Percentiles rank a stretch among this genome's conserved stretches.
phyloP scores from a whole-genome alignment of 345 rosid species.

The Camelina sativa region DNA sequence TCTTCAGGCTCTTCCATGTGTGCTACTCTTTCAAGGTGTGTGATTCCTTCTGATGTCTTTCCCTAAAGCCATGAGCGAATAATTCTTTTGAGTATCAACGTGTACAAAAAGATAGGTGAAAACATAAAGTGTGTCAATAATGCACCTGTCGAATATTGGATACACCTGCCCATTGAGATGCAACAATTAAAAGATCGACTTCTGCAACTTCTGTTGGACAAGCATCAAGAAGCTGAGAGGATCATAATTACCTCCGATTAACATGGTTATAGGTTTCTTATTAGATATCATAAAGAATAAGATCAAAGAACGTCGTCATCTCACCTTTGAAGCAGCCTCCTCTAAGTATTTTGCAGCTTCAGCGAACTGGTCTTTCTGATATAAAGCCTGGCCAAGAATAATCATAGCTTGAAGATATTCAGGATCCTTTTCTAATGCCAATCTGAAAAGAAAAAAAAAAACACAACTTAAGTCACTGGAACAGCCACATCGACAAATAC shows the following conservation, averaged over 20 bases:
- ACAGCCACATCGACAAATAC: conserved; percentile 35
- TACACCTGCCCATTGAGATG: conserved; percentile 85
- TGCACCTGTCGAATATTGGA: conserved; percentile 69
- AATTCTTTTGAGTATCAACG: neutral
- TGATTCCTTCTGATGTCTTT: conserved; percentile 67
- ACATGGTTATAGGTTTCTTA: neutral
- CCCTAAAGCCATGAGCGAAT: conserved; percentile 54
- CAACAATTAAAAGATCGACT: conserved; percentile 66
- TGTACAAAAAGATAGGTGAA: neutral
- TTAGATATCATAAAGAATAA: neutral
- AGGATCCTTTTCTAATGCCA: conserved; percentile 82
- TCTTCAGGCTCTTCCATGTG: conserved; percentile 71
- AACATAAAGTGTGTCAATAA: neutral
- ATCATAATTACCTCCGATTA: conserved; percentile 16
- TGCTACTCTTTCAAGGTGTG: conserved; percentile 75
- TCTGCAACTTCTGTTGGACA: conserved; percentile 57
- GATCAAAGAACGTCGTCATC: conserved; percentile 20
- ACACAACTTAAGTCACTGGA: conserved; percentile 44
- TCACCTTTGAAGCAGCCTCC: conserved; percentile 75
- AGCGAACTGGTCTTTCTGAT: conserved; percentile 55
- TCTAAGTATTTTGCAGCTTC: conserved; percentile 75
- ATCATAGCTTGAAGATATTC: conserved; percentile 60
- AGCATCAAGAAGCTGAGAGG: conserved; percentile 58
- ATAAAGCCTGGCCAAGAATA: conserved; percentile 73
- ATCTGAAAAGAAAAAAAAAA: conserved; percentile 44